Conservation (phyloP, 1,139 yeast genomes). For the Debaryomycetaceae sp. region DNA sequence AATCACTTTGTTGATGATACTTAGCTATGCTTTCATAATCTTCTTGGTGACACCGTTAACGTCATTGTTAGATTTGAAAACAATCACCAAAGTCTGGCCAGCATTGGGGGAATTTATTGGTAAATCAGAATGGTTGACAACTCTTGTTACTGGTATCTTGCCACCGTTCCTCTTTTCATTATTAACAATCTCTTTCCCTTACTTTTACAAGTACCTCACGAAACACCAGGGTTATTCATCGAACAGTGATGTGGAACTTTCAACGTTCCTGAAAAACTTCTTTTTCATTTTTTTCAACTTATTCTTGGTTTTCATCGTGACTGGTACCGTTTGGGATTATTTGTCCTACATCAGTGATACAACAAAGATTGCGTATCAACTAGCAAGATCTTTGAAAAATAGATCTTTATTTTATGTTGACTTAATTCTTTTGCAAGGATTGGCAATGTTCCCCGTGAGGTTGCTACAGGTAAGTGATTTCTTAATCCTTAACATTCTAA, state of each 20-base stretch:
- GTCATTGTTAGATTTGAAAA: slow-evolving; percentile 65
- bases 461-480: slow-evolving; percentile 54
- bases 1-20: slow-evolving; percentile 59
- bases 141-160: slow-evolving; percentile 67
- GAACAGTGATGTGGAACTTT: slow-evolving; percentile 71
- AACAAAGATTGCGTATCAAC: slow-evolving; percentile 67
- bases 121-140: slow-evolving; percentile 65
- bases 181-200: slow-evolving; percentile 65
- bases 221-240: slow-evolving; percentile 69
- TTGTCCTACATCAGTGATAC: slow-evolving; percentile 79
- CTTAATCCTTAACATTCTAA: slow-evolving; percentile 44
- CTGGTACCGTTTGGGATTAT: slow-evolving; percentile 75
- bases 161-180: slow-evolving; percentile 75
- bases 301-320: slow-evolving; percentile 73
- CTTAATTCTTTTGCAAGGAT: slow-evolving; percentile 68
- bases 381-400: slow-evolving; percentile 68
- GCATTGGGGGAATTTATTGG: slow-evolving; percentile 58
- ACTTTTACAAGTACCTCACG: slow-evolving; percentile 64
- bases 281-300: slow-evolving; percentile 75
- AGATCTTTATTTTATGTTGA: slow-evolving; percentile 72
- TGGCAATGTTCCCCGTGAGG: slow-evolving; percentile 76
- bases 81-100: slow-evolving; percentile 73
- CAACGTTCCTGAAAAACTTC: slow-evolving; percentile 73
- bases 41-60: slow-evolving; percentile 75
- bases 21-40: slow-evolving; percentile 60